Percentiles rank a stretch among this genome's conserved stretches.
Evolutionary conservation across 169 alveolate genomes (phyloP).

Genomic region (Plasmodium knowlesi): DNA sequence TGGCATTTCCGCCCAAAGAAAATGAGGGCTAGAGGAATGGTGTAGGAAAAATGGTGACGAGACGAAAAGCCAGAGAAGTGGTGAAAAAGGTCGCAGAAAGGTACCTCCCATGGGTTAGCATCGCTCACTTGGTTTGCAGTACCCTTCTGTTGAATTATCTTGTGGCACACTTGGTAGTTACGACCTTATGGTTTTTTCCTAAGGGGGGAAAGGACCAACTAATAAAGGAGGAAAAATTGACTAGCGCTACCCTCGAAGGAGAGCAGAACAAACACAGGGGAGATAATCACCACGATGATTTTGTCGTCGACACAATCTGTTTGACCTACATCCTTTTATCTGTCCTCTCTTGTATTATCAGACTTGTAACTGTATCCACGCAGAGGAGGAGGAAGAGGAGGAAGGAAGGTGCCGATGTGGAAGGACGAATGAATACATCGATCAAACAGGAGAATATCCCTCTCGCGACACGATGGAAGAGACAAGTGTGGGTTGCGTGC

Average conservation of each 20-base stretch:
- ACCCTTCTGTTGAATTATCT: constrained; percentile 24
- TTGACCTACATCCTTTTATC: neutral
- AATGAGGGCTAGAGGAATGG: neutral
- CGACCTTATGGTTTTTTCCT: neutral
- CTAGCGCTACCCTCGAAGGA: neutral
- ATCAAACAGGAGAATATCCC: neutral
- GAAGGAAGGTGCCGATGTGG: neutral
- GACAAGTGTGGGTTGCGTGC: neutral
- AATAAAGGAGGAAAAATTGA: neutral
- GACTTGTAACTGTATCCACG: neutral
- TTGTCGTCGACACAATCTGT: neutral
- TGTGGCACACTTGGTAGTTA: neutral
- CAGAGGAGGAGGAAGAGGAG: neutral
- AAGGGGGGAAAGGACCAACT: neutral
- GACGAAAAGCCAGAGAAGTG: neutral
- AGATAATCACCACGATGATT: neutral
- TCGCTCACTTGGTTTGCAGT: constrained; percentile 13
- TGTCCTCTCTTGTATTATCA: neutral
- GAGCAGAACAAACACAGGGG: neutral
- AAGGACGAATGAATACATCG: neutral
- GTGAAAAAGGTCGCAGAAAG: neutral
- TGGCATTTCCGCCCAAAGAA: neutral
- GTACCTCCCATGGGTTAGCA: neutral
- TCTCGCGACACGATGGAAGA: neutral
- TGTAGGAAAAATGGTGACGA: neutral